A percentile compares a stretch with the other conserved stretches of the same genome.
Evolutionary conservation across 768 basidiomycete species (phyloP).

Genomic region (Agrocybe praecox): DNA sequence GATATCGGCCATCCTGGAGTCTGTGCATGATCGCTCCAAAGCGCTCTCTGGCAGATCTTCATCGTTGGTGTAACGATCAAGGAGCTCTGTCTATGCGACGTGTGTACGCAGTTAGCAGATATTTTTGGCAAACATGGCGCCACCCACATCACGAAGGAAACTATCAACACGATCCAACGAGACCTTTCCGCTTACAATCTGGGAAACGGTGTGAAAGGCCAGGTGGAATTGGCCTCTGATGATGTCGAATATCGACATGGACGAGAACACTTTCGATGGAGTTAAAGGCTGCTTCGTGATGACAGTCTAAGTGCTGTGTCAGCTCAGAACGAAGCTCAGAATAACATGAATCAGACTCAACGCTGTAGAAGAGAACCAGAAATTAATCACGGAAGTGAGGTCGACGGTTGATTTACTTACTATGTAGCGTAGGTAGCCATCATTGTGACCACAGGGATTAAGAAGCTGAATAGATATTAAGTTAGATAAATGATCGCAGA

Average conservation of each 20-base stretch:
- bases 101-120: too few relatives aligned
- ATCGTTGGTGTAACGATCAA: background rate
- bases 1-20: slow-evolving; percentile 27
- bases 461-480: too few relatives aligned
- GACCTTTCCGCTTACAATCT: slow-evolving; percentile 50
- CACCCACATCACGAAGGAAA: slow-evolving; percentile 23
- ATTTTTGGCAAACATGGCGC: too few relatives aligned
- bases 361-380: too few relatives aligned
- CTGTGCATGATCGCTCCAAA: slow-evolving; percentile 20
- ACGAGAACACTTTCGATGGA: slow-evolving; percentile 46
- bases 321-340: background rate
- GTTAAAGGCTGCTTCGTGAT: slow-evolving; percentile 7
- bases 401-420: slow-evolving; percentile 30
- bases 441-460: slow-evolving; percentile 69
- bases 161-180: slow-evolving; percentile 56
- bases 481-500: too few relatives aligned
- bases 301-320: background rate
- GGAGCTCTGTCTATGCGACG: slow-evolving; percentile 45
- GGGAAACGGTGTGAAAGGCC: slow-evolving; percentile 30
- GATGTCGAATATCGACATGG: slow-evolving; percentile 68
- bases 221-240: slow-evolving; percentile 53
- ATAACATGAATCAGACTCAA: too few relatives aligned
- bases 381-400: background rate
- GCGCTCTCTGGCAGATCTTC: too few relatives aligned
- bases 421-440: slow-evolving; percentile 62